These are phyloP conservation scores for Candida tropicalis DNA, from an alignment of 1,139 yeast genomes.

Conservation along the genomic window DNA sequence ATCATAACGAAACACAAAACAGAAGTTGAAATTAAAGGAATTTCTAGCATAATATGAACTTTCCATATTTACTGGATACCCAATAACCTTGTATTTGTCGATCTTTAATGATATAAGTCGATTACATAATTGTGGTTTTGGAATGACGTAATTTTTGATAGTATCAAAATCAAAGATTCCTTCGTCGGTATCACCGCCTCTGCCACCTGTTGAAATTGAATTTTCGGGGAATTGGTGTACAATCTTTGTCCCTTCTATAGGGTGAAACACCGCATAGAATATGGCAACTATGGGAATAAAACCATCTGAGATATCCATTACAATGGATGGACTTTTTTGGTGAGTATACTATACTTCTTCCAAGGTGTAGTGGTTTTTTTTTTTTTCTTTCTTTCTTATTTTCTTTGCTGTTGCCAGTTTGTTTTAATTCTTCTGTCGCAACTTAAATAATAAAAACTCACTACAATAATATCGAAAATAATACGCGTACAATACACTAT, in stretches of 20 bases:
- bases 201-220: slow-evolving; percentile 35
- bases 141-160: slow-evolving; percentile 87
- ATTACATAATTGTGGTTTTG: slow-evolving; percentile 90
- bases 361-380: too few species aligned
- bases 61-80: slow-evolving; percentile 87
- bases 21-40: slow-evolving; percentile 88
- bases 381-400: slow-evolving; percentile 3
- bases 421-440: too few species aligned
- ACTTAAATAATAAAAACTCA: too few species aligned
- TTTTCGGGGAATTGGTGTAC: slow-evolving; percentile 85
- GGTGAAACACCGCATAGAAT: slow-evolving; percentile 91
- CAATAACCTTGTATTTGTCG: slow-evolving; percentile 71
- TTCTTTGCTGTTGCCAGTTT: too few species aligned
- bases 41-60: slow-evolving; percentile 81
- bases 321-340: slow-evolving; percentile 20
- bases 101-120: slow-evolving; percentile 74
- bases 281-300: slow-evolving; percentile 84
- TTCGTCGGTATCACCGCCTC: slow-evolving; percentile 8
- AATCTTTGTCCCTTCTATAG: slow-evolving; percentile 94
- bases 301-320: slow-evolving; percentile 53
- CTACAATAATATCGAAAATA: too few species aligned
- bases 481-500: too few species aligned
- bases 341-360: background rate
- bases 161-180: slow-evolving; percentile 77
- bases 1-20: slow-evolving; percentile 85